Evolutionary conservation across 2,329 filamentous ascomycete species (phyloP), one percentile per base, ranked within the genome.

Genomic region (Venturia asperata): DNA sequence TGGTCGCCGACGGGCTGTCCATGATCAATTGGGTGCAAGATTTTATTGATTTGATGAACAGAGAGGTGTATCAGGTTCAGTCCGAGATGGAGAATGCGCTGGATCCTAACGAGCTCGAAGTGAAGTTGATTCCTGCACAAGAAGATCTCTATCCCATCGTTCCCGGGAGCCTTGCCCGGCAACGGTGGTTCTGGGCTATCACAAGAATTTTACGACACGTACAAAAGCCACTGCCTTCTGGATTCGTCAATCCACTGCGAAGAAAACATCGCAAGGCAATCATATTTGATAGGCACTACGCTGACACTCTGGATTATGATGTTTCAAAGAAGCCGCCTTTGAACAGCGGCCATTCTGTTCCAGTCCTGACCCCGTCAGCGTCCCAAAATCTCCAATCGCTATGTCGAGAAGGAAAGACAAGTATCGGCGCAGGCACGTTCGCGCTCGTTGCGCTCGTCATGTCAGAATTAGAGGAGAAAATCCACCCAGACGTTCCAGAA

Each of bases 151-250:
- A 81, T 61, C 78, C 78, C 1, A 68, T 67, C 0, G 72, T 79
- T 0, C 56, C 70, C 1, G 77, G 77, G 41, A 76, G 68, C 27
- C 64, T 64, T 45, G 78, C 78, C 1, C 70, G 76, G 24, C 73
- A 76, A 69, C 72, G 78, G 61, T 81, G 79, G 79, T 80, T 78
- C 68, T 81, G 79, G 79, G 74, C 75, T 6, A 73, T 81, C 9
- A 74, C 77, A 10, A 71, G 78, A 24, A 74, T 81, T 9, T 72
- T 81, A 19, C 70, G 79, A 6, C 76, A 80, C 64, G 74, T 79
- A 1, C 70, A 75, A 6, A 77, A 71, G 58, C 72, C 75, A 0
- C 70, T 77, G 1, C 74, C 76, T 15, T 71, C 70, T 9, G 77
- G 76, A 1, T 79, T 81, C 65, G 37, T 70, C 2, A 81, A 80